Conservation (phyloP, 495 filamentous ascomycete genomes). For the Penicillium salamii region DNA sequence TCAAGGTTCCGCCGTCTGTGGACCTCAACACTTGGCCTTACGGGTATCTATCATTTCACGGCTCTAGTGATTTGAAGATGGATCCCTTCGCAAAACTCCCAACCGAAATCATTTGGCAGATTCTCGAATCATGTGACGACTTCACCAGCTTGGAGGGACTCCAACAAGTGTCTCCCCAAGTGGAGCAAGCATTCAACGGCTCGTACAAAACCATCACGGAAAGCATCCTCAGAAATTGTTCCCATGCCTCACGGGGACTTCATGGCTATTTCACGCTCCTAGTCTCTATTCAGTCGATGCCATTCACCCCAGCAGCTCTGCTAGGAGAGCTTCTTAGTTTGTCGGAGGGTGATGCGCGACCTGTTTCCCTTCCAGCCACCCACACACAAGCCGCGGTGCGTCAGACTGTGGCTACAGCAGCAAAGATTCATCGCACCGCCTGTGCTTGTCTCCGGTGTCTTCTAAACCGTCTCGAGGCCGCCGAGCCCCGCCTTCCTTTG, state of each 20-base stretch:
- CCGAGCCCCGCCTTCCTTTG: constrained; percentile 1
- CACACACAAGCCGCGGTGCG: neutral
- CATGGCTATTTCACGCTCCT: neutral
- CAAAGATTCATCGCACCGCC: neutral
- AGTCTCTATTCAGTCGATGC: neutral
- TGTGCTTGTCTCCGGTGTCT: neutral
- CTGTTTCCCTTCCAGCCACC: neutral
- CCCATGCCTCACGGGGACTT: neutral
- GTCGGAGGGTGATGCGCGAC: neutral
- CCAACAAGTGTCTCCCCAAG: constrained; percentile 5
- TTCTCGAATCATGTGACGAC: constrained; percentile 3
- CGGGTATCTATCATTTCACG: no score
- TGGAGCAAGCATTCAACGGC: constrained; percentile 3
- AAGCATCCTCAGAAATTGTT: neutral
- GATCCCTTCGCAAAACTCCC: constrained; percentile 7
- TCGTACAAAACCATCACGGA: neutral
- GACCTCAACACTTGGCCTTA: no score
- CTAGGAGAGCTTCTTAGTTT: neutral
- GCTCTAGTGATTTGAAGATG: no score
- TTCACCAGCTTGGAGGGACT: constrained; percentile 6
- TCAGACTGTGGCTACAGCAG: neutral
- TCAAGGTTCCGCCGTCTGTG: no score
- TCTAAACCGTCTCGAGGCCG: neutral
- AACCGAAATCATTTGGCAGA: neutral
- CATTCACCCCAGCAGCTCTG: neutral